A percentile compares a stretch with the other conserved stretches of the same genome.
Evolutionary conservation across 1,139 yeast species (phyloP).

Genomic region (Meyerozyma carpophila): DNA sequence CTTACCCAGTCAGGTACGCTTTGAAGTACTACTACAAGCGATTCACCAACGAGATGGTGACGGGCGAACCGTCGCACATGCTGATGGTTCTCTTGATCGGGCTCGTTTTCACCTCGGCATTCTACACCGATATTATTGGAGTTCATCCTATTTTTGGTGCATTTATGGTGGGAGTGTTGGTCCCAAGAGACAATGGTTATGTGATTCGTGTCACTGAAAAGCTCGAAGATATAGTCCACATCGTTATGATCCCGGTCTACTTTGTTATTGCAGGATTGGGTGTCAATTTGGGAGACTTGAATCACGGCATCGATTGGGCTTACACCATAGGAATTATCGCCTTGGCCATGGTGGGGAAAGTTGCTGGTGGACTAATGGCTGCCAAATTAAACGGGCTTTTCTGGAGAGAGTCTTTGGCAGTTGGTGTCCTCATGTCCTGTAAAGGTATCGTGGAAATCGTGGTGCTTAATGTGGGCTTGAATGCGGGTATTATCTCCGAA

Average conservation of each 20-base stretch:
- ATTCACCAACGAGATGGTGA: constrained; percentile 44
- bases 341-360: constrained; percentile 62
- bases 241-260: constrained; percentile 67
- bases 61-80: constrained; percentile 59
- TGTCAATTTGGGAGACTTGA: constrained; percentile 58
- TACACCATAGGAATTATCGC: constrained; percentile 61
- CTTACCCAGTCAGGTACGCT: constrained; percentile 49
- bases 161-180: constrained; percentile 66
- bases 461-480: constrained; percentile 67
- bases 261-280: constrained; percentile 75
- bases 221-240: constrained; percentile 70
- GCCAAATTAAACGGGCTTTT: constrained; percentile 56
- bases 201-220: constrained; percentile 65
- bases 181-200: constrained; percentile 74
- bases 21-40: constrained; percentile 38
- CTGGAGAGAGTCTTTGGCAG: constrained; percentile 70
- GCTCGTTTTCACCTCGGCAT: constrained; percentile 59
- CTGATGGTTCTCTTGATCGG: constrained; percentile 54
- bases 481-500: constrained; percentile 58
- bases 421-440: constrained; percentile 82
- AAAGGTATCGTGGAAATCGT: constrained; percentile 83
- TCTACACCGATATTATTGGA: constrained; percentile 75
- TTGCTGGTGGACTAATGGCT: constrained; percentile 60
- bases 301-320: constrained; percentile 70
- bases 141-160: constrained; percentile 83